Conservation (phyloP, 2,329 filamentous ascomycete genomes). For the Biscogniauxia marginata region DNA sequence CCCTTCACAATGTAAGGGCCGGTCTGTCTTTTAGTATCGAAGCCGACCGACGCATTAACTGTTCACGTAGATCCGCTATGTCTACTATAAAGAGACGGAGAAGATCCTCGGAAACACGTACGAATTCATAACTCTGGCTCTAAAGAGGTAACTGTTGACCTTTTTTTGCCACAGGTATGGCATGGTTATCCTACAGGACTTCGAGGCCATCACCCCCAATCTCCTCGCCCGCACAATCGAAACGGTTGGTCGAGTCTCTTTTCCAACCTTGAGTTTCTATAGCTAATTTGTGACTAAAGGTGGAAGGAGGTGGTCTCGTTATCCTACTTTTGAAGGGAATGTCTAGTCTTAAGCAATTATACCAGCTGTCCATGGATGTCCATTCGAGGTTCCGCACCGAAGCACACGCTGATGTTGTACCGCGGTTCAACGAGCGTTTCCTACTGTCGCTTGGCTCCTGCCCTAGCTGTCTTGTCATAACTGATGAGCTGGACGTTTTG, state of each 20-base stretch:
- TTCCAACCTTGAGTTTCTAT: neutral
- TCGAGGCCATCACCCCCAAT: conserved; percentile 97
- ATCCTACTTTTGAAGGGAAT: conserved; percentile 91
- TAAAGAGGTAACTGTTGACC: neutral
- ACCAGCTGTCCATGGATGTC: conserved; percentile 96
- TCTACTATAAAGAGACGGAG: conserved; percentile 79
- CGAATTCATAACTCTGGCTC: conserved; percentile 71
- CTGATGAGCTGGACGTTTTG: conserved; percentile 95
- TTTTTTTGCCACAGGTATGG: conserved; percentile 74
- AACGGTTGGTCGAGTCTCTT: conserved; percentile 51
- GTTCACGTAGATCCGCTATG: neutral
- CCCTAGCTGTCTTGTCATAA: conserved; percentile 90
- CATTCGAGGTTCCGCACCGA: conserved; percentile 96
- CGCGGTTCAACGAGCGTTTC: conserved; percentile 96
- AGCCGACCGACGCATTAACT: neutral
- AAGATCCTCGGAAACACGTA: conserved; percentile 92
- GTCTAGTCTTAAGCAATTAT: conserved; percentile 95
- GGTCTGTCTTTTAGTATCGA: neutral
- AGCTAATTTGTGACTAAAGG: neutral
- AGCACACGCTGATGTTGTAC: conserved; percentile 90
- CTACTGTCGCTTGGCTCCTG: conserved; percentile 94
- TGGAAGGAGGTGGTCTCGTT: conserved; percentile 92
- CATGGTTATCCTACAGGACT: conserved; percentile 98
- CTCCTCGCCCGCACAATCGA: conserved; percentile 91
- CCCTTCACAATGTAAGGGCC: conserved; percentile 80